Evolutionary conservation across 805 yeast species (phyloP).

Genomic region (Aciculoconidium aculeatum): DNA sequence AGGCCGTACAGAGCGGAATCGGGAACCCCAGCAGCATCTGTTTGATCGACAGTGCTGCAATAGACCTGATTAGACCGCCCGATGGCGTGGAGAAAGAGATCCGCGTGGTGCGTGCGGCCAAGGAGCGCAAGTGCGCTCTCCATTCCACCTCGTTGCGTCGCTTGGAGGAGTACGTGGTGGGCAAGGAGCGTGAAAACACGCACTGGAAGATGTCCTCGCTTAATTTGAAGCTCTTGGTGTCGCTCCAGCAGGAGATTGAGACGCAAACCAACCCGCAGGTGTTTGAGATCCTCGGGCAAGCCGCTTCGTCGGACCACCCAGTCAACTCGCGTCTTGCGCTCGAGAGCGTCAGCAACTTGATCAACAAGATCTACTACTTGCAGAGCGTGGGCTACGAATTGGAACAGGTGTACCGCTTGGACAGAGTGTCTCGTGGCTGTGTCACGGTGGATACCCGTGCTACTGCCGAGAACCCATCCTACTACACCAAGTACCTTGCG

Average conservation of each 20-base stretch:
- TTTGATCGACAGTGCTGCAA: conserved; percentile 38
- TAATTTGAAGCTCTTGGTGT: conserved; percentile 45
- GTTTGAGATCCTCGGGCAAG: conserved; percentile 38
- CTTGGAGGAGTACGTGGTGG: conserved; percentile 34
- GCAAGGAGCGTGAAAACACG: conserved; percentile 19
- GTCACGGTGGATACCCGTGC: conserved; percentile 39
- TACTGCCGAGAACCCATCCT: too few relatives aligned
- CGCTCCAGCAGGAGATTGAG: conserved; percentile 51
- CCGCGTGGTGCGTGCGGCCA: conserved; percentile 55
- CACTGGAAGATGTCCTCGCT: conserved; percentile 57
- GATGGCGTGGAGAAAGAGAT: conserved; percentile 58
- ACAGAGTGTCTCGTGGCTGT: conserved; percentile 27
- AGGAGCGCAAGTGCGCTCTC: conserved; percentile 46
- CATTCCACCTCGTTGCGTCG: conserved; percentile 36
- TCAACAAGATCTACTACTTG: conserved; percentile 40
- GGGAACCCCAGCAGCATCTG: conserved; percentile 39
- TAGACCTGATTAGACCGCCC: conserved; percentile 53
- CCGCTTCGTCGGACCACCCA: conserved; percentile 64
- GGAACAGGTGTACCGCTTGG: conserved; percentile 35
- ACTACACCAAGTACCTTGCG: too few relatives aligned
- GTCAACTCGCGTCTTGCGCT: conserved; percentile 52
- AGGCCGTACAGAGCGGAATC: conserved; percentile 22
- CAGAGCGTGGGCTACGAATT: conserved; percentile 46
- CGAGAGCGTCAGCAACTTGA: conserved; percentile 47
- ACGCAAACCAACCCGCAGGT: conserved; percentile 34